Conservation (phyloP, 2,329 filamentous ascomycete species). For the Stagonosporopsis rhizophila region DNA sequence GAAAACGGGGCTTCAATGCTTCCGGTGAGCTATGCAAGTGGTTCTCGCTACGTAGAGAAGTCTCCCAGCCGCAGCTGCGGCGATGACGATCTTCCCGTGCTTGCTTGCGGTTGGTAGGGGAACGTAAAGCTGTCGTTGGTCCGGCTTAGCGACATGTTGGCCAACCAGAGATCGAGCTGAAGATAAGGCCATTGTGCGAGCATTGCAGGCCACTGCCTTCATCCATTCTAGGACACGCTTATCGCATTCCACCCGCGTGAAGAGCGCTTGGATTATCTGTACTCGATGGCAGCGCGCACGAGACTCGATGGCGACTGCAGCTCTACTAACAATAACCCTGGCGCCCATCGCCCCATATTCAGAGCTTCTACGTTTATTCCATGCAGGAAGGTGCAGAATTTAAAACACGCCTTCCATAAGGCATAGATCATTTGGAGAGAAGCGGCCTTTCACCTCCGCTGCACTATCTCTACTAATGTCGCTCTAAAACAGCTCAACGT, state of each 20-base stretch:
- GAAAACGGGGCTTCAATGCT: neutral
- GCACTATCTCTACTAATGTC: slow-evolving; percentile 2
- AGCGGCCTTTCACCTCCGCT: neutral
- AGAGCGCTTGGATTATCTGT: neutral
- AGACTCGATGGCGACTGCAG: slow-evolving; percentile 2
- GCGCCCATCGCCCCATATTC: neutral
- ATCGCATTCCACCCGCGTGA: neutral
- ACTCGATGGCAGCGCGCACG: neutral
- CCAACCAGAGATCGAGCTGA: neutral
- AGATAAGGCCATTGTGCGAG: neutral
- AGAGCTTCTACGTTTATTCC: slow-evolving; percentile 13
- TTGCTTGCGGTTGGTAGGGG: neutral
- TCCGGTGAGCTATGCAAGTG: slow-evolving; percentile 17
- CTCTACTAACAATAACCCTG: neutral
- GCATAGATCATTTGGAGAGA: neutral
- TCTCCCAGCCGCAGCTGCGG: neutral
- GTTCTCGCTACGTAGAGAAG: neutral
- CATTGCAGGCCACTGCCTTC: neutral
- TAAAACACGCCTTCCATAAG: slow-evolving; percentile 1
- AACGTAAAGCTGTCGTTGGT: neutral
- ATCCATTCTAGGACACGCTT: neutral
- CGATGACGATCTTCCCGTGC: neutral
- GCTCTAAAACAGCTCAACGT: slow-evolving; percentile 6
- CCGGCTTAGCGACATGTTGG: neutral
- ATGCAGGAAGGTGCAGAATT: slow-evolving; percentile 10